Conservation (phyloP, 495 filamentous ascomycete species). For the Apiosordaria backusii region DNA sequence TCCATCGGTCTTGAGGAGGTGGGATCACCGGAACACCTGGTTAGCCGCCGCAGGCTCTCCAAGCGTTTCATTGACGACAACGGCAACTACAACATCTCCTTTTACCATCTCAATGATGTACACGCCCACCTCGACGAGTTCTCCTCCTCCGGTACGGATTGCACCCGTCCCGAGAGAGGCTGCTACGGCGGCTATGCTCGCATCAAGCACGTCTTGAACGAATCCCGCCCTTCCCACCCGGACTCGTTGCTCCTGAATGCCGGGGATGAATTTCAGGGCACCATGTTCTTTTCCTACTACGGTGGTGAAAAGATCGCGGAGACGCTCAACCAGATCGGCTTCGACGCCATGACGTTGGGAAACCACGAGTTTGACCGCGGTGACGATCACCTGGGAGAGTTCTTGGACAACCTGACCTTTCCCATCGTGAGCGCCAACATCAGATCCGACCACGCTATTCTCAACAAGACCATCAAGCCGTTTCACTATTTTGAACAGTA, state of each 20-base stretch:
- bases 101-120: slow-evolving; percentile 62
- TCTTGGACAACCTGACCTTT: slow-evolving; percentile 55
- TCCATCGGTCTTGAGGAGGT: slow-evolving; percentile 14
- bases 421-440: slow-evolving; percentile 57
- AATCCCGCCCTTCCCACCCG: slow-evolving; percentile 46
- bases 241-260: slow-evolving; percentile 55
- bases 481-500: slow-evolving; percentile 55
- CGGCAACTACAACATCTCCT: slow-evolving; percentile 56
- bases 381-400: slow-evolving; percentile 48
- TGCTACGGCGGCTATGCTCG: slow-evolving; percentile 59
- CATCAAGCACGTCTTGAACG: slow-evolving; percentile 49
- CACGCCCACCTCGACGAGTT: slow-evolving; percentile 59
- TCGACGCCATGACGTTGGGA: slow-evolving; percentile 58
- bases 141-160: slow-evolving; percentile 52
- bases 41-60: slow-evolving; percentile 37
- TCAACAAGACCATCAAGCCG: slow-evolving; percentile 53
- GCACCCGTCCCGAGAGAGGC: slow-evolving; percentile 45
- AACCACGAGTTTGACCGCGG: slow-evolving; percentile 59
- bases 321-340: slow-evolving; percentile 55
- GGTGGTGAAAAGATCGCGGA: slow-evolving; percentile 60
- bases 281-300: slow-evolving; percentile 56
- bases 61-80: slow-evolving; percentile 51
- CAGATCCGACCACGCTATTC: slow-evolving; percentile 43
- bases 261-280: slow-evolving; percentile 59
- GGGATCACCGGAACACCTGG: slow-evolving; percentile 30